Evolutionary conservation across 2,329 filamentous ascomycete species (phyloP).

Genomic region (Trichoderma aggressivum): DNA sequence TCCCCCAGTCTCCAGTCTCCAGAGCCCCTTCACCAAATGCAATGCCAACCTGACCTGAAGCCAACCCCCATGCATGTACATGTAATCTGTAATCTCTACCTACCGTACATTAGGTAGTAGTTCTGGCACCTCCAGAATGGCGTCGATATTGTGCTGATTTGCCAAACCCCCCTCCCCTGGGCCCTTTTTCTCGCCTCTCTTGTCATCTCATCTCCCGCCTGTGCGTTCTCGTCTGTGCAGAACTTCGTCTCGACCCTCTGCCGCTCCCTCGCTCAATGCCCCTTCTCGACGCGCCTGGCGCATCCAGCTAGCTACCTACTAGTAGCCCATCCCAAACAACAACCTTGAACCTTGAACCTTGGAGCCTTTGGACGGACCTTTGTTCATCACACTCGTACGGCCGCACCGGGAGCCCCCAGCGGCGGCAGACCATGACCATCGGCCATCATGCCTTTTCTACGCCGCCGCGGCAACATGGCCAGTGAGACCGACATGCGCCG

Average conservation of each 20-base stretch:
- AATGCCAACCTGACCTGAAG: too few species aligned
- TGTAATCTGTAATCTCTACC: background rate
- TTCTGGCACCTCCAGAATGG: slow-evolving; percentile 3
- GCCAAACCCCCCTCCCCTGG: background rate
- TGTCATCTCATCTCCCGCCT: background rate
- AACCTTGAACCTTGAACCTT: background rate
- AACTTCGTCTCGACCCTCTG: background rate
- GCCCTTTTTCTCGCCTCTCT: background rate
- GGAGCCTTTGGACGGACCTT: background rate
- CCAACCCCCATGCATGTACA: background rate
- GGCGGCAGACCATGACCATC: slow-evolving; percentile 37
- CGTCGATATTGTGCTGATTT: slow-evolving; percentile 11
- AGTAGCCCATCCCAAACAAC: background rate
- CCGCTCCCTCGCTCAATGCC: slow-evolving; percentile 14
- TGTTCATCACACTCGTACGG: background rate
- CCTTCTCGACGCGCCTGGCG: slow-evolving; percentile 16
- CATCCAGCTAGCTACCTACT: slow-evolving; percentile 11
- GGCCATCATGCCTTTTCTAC: slow-evolving; percentile 56
- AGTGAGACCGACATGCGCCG: slow-evolving; percentile 59
- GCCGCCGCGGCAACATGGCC: slow-evolving; percentile 58
- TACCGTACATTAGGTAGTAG: background rate
- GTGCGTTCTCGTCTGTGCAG: background rate
- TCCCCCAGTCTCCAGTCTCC: too few species aligned
- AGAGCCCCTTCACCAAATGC: background rate
- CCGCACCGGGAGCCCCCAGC: background rate